phyloP scores from a whole-genome alignment of 768 basidiomycete species.

The Scleroderma bovista region DNA sequence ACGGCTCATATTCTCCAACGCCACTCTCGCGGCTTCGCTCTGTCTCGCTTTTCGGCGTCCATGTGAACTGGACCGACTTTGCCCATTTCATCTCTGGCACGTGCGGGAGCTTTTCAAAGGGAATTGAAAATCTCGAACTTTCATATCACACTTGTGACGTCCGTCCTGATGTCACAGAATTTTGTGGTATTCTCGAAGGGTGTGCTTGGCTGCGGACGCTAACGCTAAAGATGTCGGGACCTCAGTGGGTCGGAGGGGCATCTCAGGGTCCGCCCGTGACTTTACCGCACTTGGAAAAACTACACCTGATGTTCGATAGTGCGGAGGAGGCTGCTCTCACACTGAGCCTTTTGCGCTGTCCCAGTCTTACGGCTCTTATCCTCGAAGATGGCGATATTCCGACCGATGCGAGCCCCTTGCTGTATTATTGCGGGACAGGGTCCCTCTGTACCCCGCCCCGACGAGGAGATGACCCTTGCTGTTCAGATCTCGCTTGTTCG shows the following conservation, averaged over 20 bases:
- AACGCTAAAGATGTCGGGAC: conserved; percentile 45
- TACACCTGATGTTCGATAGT: conserved; percentile 43
- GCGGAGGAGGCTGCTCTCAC: conserved; percentile 32
- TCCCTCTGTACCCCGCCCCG: conserved; percentile 9
- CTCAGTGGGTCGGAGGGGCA: conserved; percentile 12
- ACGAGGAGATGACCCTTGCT: conserved; percentile 8
- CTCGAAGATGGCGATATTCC: conserved; percentile 41
- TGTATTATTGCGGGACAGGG: conserved; percentile 24
- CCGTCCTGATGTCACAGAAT: conserved; percentile 43
- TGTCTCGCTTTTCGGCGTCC: conserved; percentile 51
- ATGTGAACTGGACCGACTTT: conserved; percentile 47
- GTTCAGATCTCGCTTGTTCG: conserved; percentile 1
- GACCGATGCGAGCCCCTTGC: conserved; percentile 36
- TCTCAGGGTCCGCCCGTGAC: conserved; percentile 26
- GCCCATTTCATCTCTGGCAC: conserved; percentile 26
- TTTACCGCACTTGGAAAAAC: conserved; percentile 33
- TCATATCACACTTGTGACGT: conserved; percentile 49
- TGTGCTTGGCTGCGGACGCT: conserved; percentile 39
- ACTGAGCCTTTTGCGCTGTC: conserved; percentile 38
- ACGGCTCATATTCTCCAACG: not conserved
- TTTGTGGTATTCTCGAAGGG: conserved; percentile 38
- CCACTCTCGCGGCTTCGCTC: conserved; percentile 41
- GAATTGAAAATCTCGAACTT: conserved; percentile 39
- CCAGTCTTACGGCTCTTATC: conserved; percentile 31
- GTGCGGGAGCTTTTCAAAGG: conserved; percentile 9